Base-by-base conservation (phyloP, 345 rosid genomes). In the Camelina hispida region DNA sequence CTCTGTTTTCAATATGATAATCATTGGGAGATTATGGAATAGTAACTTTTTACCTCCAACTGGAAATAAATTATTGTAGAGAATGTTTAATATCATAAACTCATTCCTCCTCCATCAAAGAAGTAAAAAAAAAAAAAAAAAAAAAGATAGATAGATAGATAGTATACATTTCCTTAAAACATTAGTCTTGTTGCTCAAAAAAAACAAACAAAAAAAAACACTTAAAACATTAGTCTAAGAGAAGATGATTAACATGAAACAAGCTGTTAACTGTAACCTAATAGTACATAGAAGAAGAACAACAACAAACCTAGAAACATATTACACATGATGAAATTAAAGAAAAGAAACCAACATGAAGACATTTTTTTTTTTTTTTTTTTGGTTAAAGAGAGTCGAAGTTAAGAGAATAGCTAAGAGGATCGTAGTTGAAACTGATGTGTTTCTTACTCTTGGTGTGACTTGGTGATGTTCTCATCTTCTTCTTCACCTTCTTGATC, bases 381-480 rank as follows among this genome's bases (percentile, higher is more conserved):
- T 18, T 37, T 7, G 1, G 38, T 59, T 62, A 77, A 18, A 83
- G 87, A 86, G 88, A 82, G 76, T 91, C 92, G 60, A 91, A 91
- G 87, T 91, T 91, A 78, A 91, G 97, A 79, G 93, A 86, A 71
- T 91, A 91, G 46, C 89, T 91, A n/a, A 85, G 80, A 22, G 93
- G 85, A 67, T 91, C 95, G 22, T 86, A 89, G 62, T 86, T 86
- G 77, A 85, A 89, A 78, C 87, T 86, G 73, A 78, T 77, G 38
- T 72, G 84, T 63, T 76, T 62, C 66, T 78, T 84, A 17, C 81
- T 76, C 80, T 81, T 80, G 63, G 80, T 80, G 56, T 75, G 11
- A 52, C 62, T 61, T 20, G 50, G 54, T 54, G 79, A 40, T 18
- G 79, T 38, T 34, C 65, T 76, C 69, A 69, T 58, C 14, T 46